phyloP scores from a whole-genome alignment of 116 monocot genomes.

The Cymodocea nodosa region DNA sequence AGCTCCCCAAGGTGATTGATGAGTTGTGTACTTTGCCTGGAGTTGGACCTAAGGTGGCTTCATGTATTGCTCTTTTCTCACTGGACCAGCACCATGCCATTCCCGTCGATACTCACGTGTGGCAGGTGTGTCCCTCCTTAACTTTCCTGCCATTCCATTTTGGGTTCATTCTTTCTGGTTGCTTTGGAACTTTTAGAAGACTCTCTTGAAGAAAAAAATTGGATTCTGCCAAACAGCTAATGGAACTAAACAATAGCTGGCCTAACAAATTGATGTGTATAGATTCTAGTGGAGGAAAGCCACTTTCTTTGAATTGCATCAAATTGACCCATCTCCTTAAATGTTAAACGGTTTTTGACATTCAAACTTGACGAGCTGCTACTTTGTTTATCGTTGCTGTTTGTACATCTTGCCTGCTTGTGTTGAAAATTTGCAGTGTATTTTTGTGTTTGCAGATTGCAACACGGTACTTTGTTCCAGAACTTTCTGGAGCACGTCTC shows the following conservation, averaged over 20 bases:
- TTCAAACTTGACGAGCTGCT: too few species aligned
- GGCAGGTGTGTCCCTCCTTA: conserved; percentile 36
- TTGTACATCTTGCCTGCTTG: background rate
- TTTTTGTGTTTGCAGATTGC: conserved; percentile 45
- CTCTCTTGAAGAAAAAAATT: too few species aligned
- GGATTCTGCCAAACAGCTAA: too few species aligned
- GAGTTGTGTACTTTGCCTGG: conserved; percentile 86
- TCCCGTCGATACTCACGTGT: conserved; percentile 98
- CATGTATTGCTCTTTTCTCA: conserved; percentile 94
- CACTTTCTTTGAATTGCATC: too few species aligned
- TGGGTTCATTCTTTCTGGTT: too few species aligned
- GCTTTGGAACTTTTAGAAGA: too few species aligned
- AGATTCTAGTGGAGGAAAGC: too few species aligned
- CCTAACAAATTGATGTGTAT: too few species aligned
- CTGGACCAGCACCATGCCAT: conserved; percentile 95
- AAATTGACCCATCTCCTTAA: background rate
- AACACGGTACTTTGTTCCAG: conserved; percentile 57
- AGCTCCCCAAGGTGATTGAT: conserved; percentile 52
- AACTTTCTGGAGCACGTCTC: conserved; percentile 45
- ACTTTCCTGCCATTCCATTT: too few species aligned
- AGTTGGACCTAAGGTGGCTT: conserved; percentile 94
- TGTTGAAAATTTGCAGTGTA: background rate
- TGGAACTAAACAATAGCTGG: too few species aligned
- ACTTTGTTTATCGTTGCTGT: background rate
- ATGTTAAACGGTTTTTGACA: background rate